Evolutionary conservation across 106 monocot genomes (phyloP).

Genomic region (Dioscorea alata): DNA sequence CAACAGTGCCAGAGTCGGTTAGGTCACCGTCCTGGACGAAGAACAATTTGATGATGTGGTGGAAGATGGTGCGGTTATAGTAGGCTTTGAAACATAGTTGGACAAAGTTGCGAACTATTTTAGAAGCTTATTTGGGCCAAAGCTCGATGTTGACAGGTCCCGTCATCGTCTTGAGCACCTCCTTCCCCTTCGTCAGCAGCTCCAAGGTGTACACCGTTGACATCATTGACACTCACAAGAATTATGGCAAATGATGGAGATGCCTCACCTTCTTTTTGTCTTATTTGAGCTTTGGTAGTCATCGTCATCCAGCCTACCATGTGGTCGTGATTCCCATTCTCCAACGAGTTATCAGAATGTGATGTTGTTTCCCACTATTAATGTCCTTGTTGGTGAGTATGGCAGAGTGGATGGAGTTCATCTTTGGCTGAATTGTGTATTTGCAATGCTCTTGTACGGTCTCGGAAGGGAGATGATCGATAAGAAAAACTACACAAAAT

Average conservation of each 20-base stretch:
- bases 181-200: slow-evolving; percentile 97
- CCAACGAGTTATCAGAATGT: too few relatives aligned
- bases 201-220: slow-evolving; percentile 86
- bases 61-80: slow-evolving; percentile 88
- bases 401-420: too few relatives aligned
- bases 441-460: too few relatives aligned
- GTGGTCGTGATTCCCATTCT: too few relatives aligned
- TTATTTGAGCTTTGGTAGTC: not conserved
- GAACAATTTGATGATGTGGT: slow-evolving; percentile 90
- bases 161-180: slow-evolving; percentile 67
- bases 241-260: not conserved
- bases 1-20: slow-evolving; percentile 87
- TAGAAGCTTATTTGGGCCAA: slow-evolving; percentile 97
- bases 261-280: not conserved
- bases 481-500: too few relatives aligned
- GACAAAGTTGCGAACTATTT: slow-evolving; percentile 87
- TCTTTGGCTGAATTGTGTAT: too few relatives aligned
- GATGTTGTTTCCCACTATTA: too few relatives aligned
- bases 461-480: too few relatives aligned
- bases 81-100: slow-evolving; percentile 93
- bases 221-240: slow-evolving; percentile 20
- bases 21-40: slow-evolving; percentile 92
- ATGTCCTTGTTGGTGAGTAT: too few relatives aligned
- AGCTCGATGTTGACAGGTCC: slow-evolving; percentile 94
- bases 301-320: too few relatives aligned